Conservation (phyloP, 192 early-diverging fungal species). For the Coemansia sp. region DNA sequence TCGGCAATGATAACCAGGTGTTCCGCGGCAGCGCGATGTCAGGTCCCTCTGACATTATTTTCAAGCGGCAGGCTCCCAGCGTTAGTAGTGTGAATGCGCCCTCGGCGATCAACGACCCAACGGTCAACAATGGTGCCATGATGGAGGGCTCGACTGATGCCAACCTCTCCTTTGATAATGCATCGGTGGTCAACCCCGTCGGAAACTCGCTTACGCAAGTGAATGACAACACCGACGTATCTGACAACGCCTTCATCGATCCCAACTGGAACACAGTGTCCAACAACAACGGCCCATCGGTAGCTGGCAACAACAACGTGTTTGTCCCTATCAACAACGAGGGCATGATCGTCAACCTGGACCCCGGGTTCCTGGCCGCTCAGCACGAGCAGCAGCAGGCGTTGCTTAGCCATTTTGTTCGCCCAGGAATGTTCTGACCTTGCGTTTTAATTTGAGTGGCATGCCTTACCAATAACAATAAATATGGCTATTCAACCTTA, state of each 20-base stretch:
- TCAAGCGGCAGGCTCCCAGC: constrained; percentile 31
- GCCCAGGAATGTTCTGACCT: constrained; percentile 23
- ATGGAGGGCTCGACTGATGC: constrained; percentile 28
- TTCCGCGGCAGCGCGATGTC: not conserved
- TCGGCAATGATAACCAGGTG: constrained; percentile 46
- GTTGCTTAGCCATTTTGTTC: constrained; percentile 36
- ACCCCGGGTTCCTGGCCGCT: constrained; percentile 22
- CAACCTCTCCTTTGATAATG: constrained; percentile 34
- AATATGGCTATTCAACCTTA: not conserved
- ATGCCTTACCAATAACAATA: not conserved
- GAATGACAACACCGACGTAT: constrained; percentile 49
- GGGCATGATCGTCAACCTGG: constrained; percentile 52
- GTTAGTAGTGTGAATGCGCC: constrained; percentile 46
- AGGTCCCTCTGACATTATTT: constrained; percentile 14
- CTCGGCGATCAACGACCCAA: constrained; percentile 42
- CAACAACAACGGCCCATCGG: constrained; percentile 40
- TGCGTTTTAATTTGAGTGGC: not conserved
- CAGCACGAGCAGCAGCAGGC: constrained; percentile 42
- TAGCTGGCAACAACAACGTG: constrained; percentile 45
- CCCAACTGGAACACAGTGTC: constrained; percentile 45
- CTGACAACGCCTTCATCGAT: constrained; percentile 45
- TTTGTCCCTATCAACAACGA: constrained; percentile 51
- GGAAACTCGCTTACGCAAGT: constrained; percentile 49
- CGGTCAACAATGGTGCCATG: constrained; percentile 41
- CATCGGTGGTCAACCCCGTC: constrained; percentile 34